These are phyloP conservation scores for Lepidium sativum DNA, from an alignment of 345 rosid species.

Conservation along the genomic window DNA sequence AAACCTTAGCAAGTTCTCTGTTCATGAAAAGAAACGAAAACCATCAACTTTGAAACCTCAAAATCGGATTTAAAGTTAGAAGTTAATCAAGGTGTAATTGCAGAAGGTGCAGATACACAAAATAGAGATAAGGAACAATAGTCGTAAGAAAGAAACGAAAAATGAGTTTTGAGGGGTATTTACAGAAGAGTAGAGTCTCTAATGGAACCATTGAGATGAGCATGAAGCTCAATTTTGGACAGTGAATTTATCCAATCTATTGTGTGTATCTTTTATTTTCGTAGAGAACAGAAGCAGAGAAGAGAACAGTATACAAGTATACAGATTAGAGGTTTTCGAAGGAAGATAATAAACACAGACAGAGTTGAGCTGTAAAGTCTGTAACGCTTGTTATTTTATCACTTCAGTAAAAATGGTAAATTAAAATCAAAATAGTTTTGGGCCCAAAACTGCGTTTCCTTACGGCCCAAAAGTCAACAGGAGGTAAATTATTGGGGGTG, in stretches of 20 bases:
- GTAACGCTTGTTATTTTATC: neutral
- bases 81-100: neutral
- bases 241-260: slow-evolving; percentile 62
- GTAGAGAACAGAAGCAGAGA: neutral
- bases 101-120: neutral
- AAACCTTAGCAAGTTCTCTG: slow-evolving; percentile 80
- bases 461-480: neutral
- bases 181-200: slow-evolving; percentile 86
- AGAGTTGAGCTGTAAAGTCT: neutral
- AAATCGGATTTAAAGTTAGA: neutral
- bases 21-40: neutral
- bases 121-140: neutral
- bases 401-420: neutral
- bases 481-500: neutral
- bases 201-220: slow-evolving; percentile 96
- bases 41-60: neutral
- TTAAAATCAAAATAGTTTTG: neutral
- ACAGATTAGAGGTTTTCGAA: slow-evolving; percentile 15
- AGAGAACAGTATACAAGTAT: neutral
- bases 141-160: neutral
- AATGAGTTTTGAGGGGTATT: neutral
- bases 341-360: neutral
- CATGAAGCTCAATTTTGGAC: slow-evolving; percentile 90
- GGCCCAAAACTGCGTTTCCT: neutral
- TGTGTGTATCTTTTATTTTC: neutral